Percentiles rank a stretch among this genome's conserved stretches.
phyloP scores from a whole-genome alignment of 768 basidiomycete species.

The Phylloporus sp. region DNA sequence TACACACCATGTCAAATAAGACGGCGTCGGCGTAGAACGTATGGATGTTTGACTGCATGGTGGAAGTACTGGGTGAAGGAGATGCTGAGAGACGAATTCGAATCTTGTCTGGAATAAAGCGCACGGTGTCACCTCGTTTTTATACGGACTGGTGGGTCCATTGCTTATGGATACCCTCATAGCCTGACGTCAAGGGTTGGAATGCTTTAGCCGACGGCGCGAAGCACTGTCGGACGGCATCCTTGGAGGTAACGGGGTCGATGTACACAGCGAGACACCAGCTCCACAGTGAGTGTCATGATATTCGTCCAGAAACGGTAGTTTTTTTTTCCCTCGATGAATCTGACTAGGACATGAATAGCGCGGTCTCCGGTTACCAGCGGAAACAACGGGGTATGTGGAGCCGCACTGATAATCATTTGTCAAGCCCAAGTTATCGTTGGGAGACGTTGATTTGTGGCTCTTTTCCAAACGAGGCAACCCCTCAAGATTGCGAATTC shows the following conservation, averaged over 20 bases:
- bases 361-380: neutral
- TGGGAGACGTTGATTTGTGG: neutral
- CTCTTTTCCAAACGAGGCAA: conserved; percentile 14
- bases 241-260: conserved; percentile 9
- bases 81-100: conserved; percentile 1
- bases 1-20: conserved; percentile 63
- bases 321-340: neutral
- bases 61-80: neutral
- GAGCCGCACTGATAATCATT: neutral
- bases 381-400: conserved; percentile 1
- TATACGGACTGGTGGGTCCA: conserved; percentile 11
- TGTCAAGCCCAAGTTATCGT: neutral
- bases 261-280: conserved; percentile 3
- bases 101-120: conserved; percentile 10
- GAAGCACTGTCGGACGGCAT: neutral
- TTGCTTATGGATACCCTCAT: conserved; percentile 3
- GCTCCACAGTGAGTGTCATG: conserved; percentile 8
- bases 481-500: conserved; percentile 9
- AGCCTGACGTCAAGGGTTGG: conserved; percentile 31
- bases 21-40: conserved; percentile 54
- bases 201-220: neutral
- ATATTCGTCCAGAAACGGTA: conserved; percentile 2
- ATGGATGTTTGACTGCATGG: conserved; percentile 25
- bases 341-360: neutral
- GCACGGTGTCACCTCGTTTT: conserved; percentile 14